Base-by-base conservation (phyloP, 2,329 filamentous ascomycete genomes). In the Colletotrichum magnum region DNA sequence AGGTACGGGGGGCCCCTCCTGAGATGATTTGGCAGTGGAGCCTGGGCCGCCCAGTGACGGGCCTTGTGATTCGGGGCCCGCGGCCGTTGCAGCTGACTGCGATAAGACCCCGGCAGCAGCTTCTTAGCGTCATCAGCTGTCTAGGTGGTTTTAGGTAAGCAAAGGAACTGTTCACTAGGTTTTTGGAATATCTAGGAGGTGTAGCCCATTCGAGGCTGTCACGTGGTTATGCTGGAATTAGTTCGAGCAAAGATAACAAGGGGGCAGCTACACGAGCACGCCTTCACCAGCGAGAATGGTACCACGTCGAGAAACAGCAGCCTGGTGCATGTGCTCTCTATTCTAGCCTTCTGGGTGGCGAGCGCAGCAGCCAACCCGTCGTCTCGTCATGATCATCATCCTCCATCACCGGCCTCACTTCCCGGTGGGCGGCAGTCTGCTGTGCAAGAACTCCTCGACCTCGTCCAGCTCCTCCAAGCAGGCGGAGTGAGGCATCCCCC, bases 401-500 rank as follows among this genome's bases (percentile, higher is more conserved):
- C 47, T 6, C 26, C 15, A 13, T 1, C 13, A 1, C 16, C 1
- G 16, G 5, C 5, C 15, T 54, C 48, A 69, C 43, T 69, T 81
- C 60, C 79, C 53, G 1, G 61, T 69, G 77, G 82, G 75, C 5
- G 87, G 85, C 60, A 90, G 79, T 52, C 80, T 80, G 64, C 81
- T 77, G 41, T 74, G 78, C 59, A 91, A 72, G 71, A 88, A 90
- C 1, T 75, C 78, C 81, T 96, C 94, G 18, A 98, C 84, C 74
- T 97, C 93, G 71, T 96, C 89, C 63, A 98, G 89, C 82, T 98
- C 95, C 71, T 92, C 84, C 5, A 90, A 85, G 73, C 90, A 91
- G 2, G 94, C 94, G 5, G 90, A 92, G 79, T 98, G 95, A 15
- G 85, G 85, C 77, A 98, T 87, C 12, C 88, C 87, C 68, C 91